These are phyloP conservation scores for Cucurbitaria berberidis DNA, from an alignment of 2,329 filamentous ascomycete genomes.

Conservation along the genomic window DNA sequence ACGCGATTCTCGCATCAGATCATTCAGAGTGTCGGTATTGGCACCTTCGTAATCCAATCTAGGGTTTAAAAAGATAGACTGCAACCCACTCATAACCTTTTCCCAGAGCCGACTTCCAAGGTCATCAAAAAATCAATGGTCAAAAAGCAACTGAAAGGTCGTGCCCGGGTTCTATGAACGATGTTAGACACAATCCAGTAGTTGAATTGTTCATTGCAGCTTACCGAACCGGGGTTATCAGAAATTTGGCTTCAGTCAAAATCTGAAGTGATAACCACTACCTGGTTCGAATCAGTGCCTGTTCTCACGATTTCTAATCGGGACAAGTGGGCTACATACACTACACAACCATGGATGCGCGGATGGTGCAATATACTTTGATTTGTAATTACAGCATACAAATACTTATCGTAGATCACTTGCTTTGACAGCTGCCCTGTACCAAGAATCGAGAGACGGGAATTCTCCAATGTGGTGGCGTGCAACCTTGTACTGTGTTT, in stretches of 20 bases:
- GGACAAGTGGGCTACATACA: conserved; percentile 8
- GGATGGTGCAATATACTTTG: conserved; percentile 11
- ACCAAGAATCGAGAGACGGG: too few relatives aligned
- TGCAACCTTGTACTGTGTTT: too few relatives aligned
- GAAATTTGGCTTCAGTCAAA: conserved; percentile 26
- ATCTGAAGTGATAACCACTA: conserved; percentile 38
- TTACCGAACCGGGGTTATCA: conserved; percentile 35
- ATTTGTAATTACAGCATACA: fast-evolving
- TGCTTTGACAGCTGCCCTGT: too few relatives aligned
- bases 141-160: conserved; percentile 12
- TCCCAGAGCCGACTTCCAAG: too few relatives aligned
- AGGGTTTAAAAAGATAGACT: too few relatives aligned
- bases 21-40: too few relatives aligned
- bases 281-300: conserved; percentile 20
- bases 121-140: not conserved
- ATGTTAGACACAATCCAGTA: conserved; percentile 2
- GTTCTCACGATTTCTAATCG: not conserved
- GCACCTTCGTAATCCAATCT: too few relatives aligned
- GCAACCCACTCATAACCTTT: too few relatives aligned
- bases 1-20: too few relatives aligned
- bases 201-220: not conserved
- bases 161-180: conserved; percentile 19
- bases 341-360: conserved; percentile 21
- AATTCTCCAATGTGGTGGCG: too few relatives aligned
- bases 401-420: too few relatives aligned